phyloP scores from a whole-genome alignment of 257 asterid genomes.

The Oldenlandia corymbosa region DNA sequence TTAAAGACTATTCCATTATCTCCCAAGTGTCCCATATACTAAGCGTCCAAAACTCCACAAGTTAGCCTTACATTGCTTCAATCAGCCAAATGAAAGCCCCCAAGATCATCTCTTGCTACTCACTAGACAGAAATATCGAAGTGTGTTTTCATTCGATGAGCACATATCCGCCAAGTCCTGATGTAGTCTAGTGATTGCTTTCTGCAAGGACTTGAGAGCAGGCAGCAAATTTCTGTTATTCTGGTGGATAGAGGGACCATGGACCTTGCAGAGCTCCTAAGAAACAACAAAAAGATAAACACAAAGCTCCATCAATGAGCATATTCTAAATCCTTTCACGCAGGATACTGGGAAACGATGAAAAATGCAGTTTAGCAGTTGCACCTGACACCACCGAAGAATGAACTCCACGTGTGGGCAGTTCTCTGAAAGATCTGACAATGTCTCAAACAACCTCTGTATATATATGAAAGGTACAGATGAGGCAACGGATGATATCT shows the following conservation, averaged over 20 bases:
- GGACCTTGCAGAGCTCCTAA: slow-evolving; percentile 76
- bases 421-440: slow-evolving; percentile 79
- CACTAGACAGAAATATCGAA: slow-evolving; percentile 64
- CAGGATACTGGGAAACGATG: no score
- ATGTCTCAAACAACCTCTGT: slow-evolving; percentile 80
- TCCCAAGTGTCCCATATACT: no score
- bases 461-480: slow-evolving; percentile 72
- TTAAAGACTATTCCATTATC: no score
- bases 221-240: slow-evolving; percentile 74
- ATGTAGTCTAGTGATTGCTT: slow-evolving; percentile 70
- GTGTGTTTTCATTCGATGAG: slow-evolving; percentile 83
- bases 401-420: slow-evolving; percentile 85
- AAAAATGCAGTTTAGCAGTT: not conserved
- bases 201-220: slow-evolving; percentile 80
- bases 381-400: slow-evolving; percentile 92
- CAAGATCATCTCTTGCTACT: slow-evolving; percentile 35
- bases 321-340: no score
- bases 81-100: no score
- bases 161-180: slow-evolving; percentile 92
- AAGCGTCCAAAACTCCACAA: not conserved
- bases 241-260: slow-evolving; percentile 76
- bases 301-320: not conserved
- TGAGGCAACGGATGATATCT: slow-evolving; percentile 77
- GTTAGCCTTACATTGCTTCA: no score
- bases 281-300: slow-evolving; percentile 2